Evolutionary conservation across 2,329 filamentous ascomycete species (phyloP), one percentile per base, ranked within the genome.

Genomic region (Trichoderma aggressivum): DNA sequence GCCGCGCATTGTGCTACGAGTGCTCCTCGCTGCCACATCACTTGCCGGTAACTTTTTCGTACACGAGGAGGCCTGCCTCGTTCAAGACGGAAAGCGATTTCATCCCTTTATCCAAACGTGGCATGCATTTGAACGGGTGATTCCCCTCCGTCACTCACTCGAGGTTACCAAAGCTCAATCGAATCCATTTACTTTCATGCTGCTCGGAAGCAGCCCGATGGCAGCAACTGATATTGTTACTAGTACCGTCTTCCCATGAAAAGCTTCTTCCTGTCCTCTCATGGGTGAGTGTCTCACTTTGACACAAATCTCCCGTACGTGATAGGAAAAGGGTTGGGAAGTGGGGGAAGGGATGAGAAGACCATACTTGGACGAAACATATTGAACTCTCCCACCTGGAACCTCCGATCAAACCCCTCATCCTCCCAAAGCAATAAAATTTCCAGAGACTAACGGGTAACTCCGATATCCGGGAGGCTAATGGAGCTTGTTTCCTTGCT

Each of bases 261-360:
- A 28, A 58, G 28, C 14, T 18, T 24, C 65, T 36, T 32, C n/a
- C 47, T 47, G 21, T 67, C 32, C 64, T 58, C 21, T 43, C 3
- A 32, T 67, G 53, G 28, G 21, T 26, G 6, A 32, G 34, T 68
- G 65, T 68, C 65, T 68, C 28, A 68, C 55, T 30, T 56, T 68
- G 56, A 68, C 65, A 68, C 65, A 53, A 28, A 39, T 60, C 55
- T 39, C 16, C 55, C 39, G 56, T 59, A 30, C 55, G 39, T 50
- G 65, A 50, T 28, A 24, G 53, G 36, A 10, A 12, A 32, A 43
- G 56, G 65, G 50, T 21, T 30, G n/a, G 21, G 39, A 34, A 28
- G 65, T 36, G 65, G 64, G 64, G 64, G 12, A 47, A 59, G 64
- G 64, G 65, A 61, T 32, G 39, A 26, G 11, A 28, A 50, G 26